phyloP scores from a whole-genome alignment of 768 basidiomycete genomes.

The Postia placenta region DNA sequence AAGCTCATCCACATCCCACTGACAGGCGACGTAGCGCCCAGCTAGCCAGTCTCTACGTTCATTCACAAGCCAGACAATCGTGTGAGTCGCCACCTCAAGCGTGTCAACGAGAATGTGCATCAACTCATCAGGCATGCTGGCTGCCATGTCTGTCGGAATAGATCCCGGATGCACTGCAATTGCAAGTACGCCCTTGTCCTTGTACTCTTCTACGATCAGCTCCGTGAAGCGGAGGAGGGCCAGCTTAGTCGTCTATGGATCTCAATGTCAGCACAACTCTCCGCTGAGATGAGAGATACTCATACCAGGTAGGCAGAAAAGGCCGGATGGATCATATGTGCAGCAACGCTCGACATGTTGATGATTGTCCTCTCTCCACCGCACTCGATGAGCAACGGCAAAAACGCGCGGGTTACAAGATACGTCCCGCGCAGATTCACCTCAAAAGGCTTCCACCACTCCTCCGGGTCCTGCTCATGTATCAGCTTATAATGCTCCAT shows the following conservation, averaged over 20 bases:
- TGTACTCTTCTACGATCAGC: conserved; percentile 5
- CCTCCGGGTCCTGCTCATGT: conserved; percentile 25
- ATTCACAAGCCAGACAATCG: conserved; percentile 4
- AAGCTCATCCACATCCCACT: conserved; percentile 3
- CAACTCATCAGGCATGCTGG: background rate
- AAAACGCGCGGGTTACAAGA: conserved; percentile 20
- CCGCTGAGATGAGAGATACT: background rate
- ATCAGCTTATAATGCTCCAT: conserved; percentile 30
- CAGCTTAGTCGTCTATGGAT: conserved; percentile 3
- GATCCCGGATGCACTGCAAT: conserved; percentile 5
- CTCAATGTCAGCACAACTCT: background rate
- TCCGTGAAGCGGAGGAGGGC: conserved; percentile 8
- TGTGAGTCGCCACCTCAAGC: conserved; percentile 3
- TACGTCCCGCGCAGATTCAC: conserved; percentile 34
- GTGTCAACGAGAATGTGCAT: conserved; percentile 7
- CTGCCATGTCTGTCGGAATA: conserved; percentile 11
- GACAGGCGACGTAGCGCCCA: background rate
- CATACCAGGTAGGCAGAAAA: background rate
- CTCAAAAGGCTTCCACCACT: conserved; percentile 31
- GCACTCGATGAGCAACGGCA: conserved; percentile 1
- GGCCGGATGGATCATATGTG: background rate
- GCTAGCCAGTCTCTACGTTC: conserved; percentile 7
- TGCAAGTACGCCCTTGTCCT: conserved; percentile 4
- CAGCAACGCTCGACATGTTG: conserved; percentile 4
- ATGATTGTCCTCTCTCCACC: conserved; percentile 8